Conservation (phyloP, 2,329 filamentous ascomycete species). For the Colletotrichum sp. region DNA sequence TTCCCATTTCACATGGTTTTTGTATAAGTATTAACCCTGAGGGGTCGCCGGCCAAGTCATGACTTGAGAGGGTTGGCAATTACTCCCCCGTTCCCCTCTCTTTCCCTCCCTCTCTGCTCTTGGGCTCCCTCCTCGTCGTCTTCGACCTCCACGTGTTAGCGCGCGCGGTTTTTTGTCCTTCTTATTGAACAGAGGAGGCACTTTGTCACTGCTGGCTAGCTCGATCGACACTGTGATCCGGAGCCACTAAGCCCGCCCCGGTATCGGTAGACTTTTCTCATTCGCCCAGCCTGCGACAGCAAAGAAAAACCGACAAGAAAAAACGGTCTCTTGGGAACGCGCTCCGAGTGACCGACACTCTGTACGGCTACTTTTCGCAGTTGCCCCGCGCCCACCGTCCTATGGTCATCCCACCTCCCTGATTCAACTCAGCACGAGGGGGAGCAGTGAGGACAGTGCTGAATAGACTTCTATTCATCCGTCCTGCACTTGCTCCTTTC, state of each 20-base stretch:
- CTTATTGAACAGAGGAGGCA: background rate
- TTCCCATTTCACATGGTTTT: conserved; percentile 6
- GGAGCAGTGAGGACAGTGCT: conserved; percentile 24
- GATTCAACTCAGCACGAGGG: conserved; percentile 18
- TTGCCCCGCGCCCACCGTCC: conserved; percentile 11
- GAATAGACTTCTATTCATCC: conserved; percentile 21
- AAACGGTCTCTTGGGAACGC: background rate
- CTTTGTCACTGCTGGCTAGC: background rate
- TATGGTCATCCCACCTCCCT: conserved; percentile 17
- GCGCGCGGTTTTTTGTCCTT: background rate
- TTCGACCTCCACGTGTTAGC: background rate
- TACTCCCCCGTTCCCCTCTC: background rate
- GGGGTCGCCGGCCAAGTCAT: background rate
- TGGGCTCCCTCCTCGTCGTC: background rate
- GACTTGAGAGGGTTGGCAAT: background rate
- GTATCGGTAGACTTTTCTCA: conserved; percentile 13
- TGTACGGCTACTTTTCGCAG: background rate
- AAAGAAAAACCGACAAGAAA: background rate
- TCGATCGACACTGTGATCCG: background rate
- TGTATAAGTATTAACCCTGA: background rate
- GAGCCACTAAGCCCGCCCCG: conserved; percentile 1
- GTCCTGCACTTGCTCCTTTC: conserved; percentile 22
- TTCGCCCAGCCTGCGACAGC: background rate
- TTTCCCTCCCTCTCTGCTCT: background rate
- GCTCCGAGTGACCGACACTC: background rate